These are phyloP conservation scores for Hymenochaete sp. DNA, from an alignment of 1,284 basidiomycete species.

Conservation along the genomic window DNA sequence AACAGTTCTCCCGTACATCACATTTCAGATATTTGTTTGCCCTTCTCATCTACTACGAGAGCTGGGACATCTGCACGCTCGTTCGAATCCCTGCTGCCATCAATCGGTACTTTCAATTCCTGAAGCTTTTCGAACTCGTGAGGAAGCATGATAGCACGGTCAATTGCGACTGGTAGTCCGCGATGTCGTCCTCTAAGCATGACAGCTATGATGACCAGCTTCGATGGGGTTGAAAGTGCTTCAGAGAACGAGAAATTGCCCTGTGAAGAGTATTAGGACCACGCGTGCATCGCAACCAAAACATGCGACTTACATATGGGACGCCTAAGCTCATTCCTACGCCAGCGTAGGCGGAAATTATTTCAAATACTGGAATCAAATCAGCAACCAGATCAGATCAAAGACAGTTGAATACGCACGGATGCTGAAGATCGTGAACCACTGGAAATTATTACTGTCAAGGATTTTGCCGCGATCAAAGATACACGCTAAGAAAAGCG, in stretches of 20 bases:
- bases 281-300: neutral
- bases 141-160: conserved; percentile 74
- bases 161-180: conserved; percentile 81
- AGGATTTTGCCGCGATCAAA: conserved; percentile 68
- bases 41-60: too few relatives aligned
- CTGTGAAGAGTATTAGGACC: conserved; percentile 28
- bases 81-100: too few relatives aligned
- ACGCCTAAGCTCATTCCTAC: conserved; percentile 77
- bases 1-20: too few relatives aligned
- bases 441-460: conserved; percentile 41
- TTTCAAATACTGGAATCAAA: conserved; percentile 59
- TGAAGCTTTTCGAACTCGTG: conserved; percentile 37
- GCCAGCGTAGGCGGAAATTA: conserved; percentile 86
- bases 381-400: conserved; percentile 2
- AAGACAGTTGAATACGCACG: conserved; percentile 36
- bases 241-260: conserved; percentile 76
- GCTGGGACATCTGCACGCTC: too few relatives aligned
- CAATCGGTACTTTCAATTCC: neutral
- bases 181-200: conserved; percentile 94
- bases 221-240: conserved; percentile 72
- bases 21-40: too few relatives aligned
- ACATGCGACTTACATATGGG: conserved; percentile 40
- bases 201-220: conserved; percentile 76
- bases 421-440: conserved; percentile 76
- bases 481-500: conserved; percentile 77